phyloP scores from a whole-genome alignment of 228 moss, liverwort and hornwort genomes.

The Sphagnum magellanicum region DNA sequence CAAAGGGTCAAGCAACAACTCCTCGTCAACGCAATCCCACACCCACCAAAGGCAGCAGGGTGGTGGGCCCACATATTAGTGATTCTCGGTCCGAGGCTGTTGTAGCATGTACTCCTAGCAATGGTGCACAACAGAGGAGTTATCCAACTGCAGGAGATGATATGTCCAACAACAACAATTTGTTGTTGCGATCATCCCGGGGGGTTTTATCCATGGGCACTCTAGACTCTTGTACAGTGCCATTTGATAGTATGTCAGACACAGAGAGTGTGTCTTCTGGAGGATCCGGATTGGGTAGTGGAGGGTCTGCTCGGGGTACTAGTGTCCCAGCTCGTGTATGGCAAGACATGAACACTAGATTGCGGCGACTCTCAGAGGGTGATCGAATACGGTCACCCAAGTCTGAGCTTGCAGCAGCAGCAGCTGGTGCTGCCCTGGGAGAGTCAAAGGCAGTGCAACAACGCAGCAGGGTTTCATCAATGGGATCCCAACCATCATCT shows the following conservation, averaged over 20 bases:
- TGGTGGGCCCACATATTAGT: constrained; percentile 2
- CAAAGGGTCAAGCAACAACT: constrained; percentile 17
- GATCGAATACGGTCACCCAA: constrained; percentile 66
- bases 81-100: constrained; percentile 8
- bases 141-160: constrained; percentile 24
- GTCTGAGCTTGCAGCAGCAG: constrained; percentile 48
- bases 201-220: constrained; percentile 37
- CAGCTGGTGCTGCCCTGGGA: constrained; percentile 37
- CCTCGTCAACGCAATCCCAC: constrained; percentile 41
- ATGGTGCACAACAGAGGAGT: constrained; percentile 11
- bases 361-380: constrained; percentile 71
- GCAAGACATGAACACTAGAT: constrained; percentile 71
- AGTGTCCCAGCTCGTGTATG: constrained; percentile 89
- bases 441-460: constrained; percentile 34
- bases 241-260: constrained; percentile 67
- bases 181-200: too few relatives aligned
- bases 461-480: constrained; percentile 21
- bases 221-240: constrained; percentile 42
- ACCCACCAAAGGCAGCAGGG: constrained; percentile 31
- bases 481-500: constrained; percentile 30
- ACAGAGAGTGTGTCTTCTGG: constrained; percentile 90
- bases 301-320: constrained; percentile 47
- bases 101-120: neutral
- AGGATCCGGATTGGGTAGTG: constrained; percentile 60
- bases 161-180: too few relatives aligned